These are phyloP conservation scores for Elsinoe necatrix DNA, from an alignment of 2,329 filamentous ascomycete species.

Conservation along the genomic window DNA sequence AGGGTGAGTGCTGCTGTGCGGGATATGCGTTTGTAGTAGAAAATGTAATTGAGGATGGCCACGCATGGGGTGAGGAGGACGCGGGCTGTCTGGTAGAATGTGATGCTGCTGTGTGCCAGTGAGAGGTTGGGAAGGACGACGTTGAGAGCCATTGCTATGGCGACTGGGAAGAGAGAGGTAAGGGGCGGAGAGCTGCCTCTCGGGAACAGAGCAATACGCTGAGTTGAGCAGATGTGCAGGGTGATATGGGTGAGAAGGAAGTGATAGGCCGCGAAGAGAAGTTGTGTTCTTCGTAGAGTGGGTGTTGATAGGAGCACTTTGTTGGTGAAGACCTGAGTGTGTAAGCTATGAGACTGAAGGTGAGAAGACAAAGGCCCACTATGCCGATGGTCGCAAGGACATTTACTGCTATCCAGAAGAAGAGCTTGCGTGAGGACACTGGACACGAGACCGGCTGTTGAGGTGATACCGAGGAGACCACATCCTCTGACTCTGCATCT, in stretches of 20 bases:
- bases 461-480: background rate
- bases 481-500: background rate
- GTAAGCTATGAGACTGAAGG: background rate
- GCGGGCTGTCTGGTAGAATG: slow-evolving; percentile 62
- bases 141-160: slow-evolving; percentile 58
- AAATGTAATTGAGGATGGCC: slow-evolving; percentile 55
- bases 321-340: slow-evolving; percentile 37
- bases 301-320: slow-evolving; percentile 60
- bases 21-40: slow-evolving; percentile 52
- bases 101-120: slow-evolving; percentile 58
- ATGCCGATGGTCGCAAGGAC: slow-evolving; percentile 18
- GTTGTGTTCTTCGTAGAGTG: slow-evolving; percentile 52
- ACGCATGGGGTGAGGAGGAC: slow-evolving; percentile 59
- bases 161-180: slow-evolving; percentile 54
- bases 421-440: background rate
- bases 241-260: slow-evolving; percentile 58
- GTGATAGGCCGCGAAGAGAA: slow-evolving; percentile 60
- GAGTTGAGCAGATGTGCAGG: slow-evolving; percentile 53
- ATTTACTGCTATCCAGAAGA: slow-evolving; percentile 18
- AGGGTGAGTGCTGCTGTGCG: slow-evolving; percentile 47
- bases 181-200: slow-evolving; percentile 29
- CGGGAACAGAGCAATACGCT: slow-evolving; percentile 52
- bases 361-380: slow-evolving; percentile 6
- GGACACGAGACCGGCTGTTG: background rate
- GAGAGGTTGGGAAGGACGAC: slow-evolving; percentile 62